Percentiles rank a stretch among this genome's conserved stretches.
phyloP scores from a whole-genome alignment of 441 rosid species.

The Aleurites moluccanus region DNA sequence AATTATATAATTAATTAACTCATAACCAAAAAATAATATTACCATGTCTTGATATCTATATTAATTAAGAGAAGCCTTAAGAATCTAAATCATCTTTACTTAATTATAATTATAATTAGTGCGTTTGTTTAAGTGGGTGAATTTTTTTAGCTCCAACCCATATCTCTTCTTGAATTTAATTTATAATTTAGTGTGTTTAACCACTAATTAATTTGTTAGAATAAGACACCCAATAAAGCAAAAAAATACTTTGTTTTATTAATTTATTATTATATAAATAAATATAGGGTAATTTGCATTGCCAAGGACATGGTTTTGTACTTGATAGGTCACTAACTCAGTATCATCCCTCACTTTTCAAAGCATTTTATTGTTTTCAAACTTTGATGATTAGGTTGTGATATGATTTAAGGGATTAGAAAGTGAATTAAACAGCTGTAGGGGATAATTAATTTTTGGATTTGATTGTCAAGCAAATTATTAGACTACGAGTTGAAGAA shows the following conservation, averaged over 20 bases:
- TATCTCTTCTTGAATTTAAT: neutral
- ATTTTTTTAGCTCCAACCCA: neutral
- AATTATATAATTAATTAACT: neutral
- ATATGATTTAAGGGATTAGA: no score
- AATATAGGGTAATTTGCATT: neutral
- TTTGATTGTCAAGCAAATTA: no score
- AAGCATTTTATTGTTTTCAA: neutral
- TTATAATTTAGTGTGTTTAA: neutral
- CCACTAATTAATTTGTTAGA: constrained; percentile 1
- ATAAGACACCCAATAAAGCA: constrained; percentile 4
- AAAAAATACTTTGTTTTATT: neutral
- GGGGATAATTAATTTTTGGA: no score
- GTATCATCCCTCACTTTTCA: neutral
- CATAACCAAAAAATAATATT: no score
- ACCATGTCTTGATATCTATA: neutral
- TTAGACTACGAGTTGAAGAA: no score
- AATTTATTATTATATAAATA: no score
- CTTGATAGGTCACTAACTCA: neutral
- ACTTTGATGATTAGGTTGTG: constrained; percentile 1
- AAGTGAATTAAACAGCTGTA: neutral
- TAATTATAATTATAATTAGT: neutral
- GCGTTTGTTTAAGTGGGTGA: constrained; percentile 7
- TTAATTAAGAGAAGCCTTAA: neutral
- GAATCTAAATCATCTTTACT: neutral
- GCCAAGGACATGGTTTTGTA: constrained; percentile 14